Base-by-base conservation (phyloP, 441 rosid genomes). In the Oxalis stricta region DNA sequence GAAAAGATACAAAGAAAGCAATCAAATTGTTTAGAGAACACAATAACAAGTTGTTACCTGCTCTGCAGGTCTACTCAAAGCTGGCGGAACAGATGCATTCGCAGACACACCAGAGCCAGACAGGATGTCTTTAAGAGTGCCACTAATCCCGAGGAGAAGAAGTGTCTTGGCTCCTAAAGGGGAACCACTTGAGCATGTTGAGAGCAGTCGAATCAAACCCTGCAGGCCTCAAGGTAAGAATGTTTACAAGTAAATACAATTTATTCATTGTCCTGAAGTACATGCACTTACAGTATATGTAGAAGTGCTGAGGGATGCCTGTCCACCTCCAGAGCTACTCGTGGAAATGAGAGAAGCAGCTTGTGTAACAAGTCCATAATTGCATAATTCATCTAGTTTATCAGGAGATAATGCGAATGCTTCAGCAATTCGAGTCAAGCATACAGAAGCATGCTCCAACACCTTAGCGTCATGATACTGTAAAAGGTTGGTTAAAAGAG, bases 391-490 rank as follows among this genome's bases (percentile, higher is more conserved):
- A 65, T 92, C 99, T 46, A 92, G 59, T 72, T 84, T 84, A 55
- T 82, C 97, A 1, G 94, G 79, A 16, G 71, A 69, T 10, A 85
- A 82, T 22, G 97, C 84, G 56, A 92, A 92, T 44, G 99, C 86
- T 68, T 92, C 99, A 33, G 99, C 88, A 70, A 92, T 92, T 41
- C 95, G 88, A 35, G 99, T 92, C 67, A 92, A 66, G 53, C 99
- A 92, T 56, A 79, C 80, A 57, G 99, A 92, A 52, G 99, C 95
- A 59, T 84, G 82, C 60, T 92, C 99, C 75, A 92, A 59, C 44
- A 92, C 99, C 86, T 92, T 92, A 3, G 92, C 56, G 73, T 92
- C 99, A 56, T 87, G 99, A 58, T 87, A 84, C 59, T 87, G 95
- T 60, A 92, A 94, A 60, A 87, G 92, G 61, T 92, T 87, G 33